A percentile compares a stretch with the other conserved stretches of the same genome.
Conservation (phyloP, 352 stramenopile genomes). For the Globisporangium ultimum region DNA sequence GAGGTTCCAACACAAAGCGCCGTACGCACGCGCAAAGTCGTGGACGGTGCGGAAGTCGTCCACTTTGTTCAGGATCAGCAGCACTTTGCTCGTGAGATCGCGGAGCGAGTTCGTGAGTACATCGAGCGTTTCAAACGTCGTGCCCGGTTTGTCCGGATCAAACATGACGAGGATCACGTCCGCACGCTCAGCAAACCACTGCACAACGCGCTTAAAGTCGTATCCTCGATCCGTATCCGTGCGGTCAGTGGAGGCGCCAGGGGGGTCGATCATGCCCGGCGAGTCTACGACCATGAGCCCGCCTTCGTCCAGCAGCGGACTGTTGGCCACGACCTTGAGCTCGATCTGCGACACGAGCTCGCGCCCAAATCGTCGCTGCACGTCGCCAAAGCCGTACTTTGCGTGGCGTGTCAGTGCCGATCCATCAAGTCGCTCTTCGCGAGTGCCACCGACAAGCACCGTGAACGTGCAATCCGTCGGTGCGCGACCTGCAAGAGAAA, state of each 20-base stretch:
- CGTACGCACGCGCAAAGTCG: conserved; percentile 84
- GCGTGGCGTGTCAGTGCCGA: conserved; percentile 65
- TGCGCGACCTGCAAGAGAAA: conserved; percentile 28
- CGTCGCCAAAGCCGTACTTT: conserved; percentile 80
- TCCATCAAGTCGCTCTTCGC: conserved; percentile 75
- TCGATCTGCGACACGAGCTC: conserved; percentile 87
- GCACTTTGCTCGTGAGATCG: conserved; percentile 76
- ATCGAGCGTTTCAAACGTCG: conserved; percentile 86
- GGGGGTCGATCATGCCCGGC: conserved; percentile 85
- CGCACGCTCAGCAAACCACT: conserved; percentile 82
- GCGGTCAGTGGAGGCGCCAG: conserved; percentile 47
- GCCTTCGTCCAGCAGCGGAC: conserved; percentile 64
- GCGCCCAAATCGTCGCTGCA: conserved; percentile 70
- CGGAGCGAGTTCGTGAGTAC: conserved; percentile 77
- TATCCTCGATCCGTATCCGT: conserved; percentile 79
- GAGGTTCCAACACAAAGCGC: conserved; percentile 85
- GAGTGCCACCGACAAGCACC: conserved; percentile 60
- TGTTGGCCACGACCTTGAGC: conserved; percentile 75
- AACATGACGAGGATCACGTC: conserved; percentile 90
- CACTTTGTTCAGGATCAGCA: conserved; percentile 88
- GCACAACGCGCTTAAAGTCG: conserved; percentile 84
- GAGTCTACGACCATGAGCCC: conserved; percentile 87
- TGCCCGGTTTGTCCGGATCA: conserved; percentile 85
- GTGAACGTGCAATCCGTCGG: conserved; percentile 86
- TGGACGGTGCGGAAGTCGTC: conserved; percentile 86